phyloP scores from a whole-genome alignment of 352 stramenopile genomes.

The Thalassiosira exigua region DNA sequence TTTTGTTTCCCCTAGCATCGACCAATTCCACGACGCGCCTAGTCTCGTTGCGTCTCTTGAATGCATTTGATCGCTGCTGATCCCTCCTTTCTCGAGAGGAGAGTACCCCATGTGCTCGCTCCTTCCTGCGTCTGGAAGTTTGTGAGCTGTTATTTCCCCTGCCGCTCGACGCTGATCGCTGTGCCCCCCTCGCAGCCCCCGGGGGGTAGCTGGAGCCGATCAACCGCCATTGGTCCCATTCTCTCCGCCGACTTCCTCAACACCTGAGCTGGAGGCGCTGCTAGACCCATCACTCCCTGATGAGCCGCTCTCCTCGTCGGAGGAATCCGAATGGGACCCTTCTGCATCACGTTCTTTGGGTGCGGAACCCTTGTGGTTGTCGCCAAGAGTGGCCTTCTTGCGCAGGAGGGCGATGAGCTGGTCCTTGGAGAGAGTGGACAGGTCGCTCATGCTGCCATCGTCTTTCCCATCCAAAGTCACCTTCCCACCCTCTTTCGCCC shows the following conservation, averaged over 20 bases:
- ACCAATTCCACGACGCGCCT: constrained; percentile 26
- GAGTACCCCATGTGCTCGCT: not conserved
- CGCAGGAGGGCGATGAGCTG: not conserved
- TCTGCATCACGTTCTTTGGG: not conserved
- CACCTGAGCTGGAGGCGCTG: not conserved
- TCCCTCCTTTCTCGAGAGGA: not conserved
- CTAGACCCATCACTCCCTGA: not conserved
- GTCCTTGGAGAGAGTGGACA: not conserved
- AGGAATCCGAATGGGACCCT: not conserved
- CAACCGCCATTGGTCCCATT: constrained; percentile 1
- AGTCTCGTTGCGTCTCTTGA: constrained; percentile 14
- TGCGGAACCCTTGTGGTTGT: not conserved
- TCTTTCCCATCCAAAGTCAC: not conserved
- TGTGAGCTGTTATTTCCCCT: not conserved
- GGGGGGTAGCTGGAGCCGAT: constrained; percentile 10
- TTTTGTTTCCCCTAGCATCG: constrained; percentile 27
- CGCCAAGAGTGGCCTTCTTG: not conserved
- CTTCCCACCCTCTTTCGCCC: not conserved
- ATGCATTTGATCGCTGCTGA: constrained; percentile 2
- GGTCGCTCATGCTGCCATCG: not conserved
- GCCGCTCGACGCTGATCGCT: constrained; percentile 7
- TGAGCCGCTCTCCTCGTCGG: not conserved
- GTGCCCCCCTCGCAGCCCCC: not conserved
- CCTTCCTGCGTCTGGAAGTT: not conserved
- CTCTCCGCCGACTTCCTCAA: not conserved